These are phyloP conservation scores for Umbelopsis sp. DNA, from an alignment of 371 early-diverging fungal genomes.

Conservation along the genomic window DNA sequence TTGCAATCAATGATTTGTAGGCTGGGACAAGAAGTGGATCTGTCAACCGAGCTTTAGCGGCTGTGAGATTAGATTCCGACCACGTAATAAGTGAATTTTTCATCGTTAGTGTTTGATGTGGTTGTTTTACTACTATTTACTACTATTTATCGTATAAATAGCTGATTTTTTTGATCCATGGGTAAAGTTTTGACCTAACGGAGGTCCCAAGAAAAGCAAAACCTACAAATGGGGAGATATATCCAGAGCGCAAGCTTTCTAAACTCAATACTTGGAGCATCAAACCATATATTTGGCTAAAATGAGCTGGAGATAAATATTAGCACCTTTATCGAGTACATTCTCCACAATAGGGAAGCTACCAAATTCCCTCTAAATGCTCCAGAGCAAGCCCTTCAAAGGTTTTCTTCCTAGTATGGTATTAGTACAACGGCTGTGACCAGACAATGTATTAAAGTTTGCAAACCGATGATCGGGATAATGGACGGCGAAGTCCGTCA, in stretches of 20 bases:
- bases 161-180: neutral
- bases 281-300: neutral
- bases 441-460: neutral
- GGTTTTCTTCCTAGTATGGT: neutral
- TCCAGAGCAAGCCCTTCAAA: neutral
- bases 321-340: neutral
- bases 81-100: conserved; percentile 3
- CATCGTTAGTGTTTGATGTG: neutral
- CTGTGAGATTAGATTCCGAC: neutral
- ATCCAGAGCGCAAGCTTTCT: neutral
- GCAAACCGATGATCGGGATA: no score
- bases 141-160: neutral
- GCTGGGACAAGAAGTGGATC: neutral
- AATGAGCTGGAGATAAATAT: neutral
- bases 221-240: neutral
- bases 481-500: no score
- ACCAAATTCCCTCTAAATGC: neutral
- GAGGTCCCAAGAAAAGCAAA: neutral
- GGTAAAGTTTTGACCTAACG: neutral
- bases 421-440: neutral
- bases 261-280: neutral
- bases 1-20: conserved; percentile 1
- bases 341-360: conserved; percentile 2
- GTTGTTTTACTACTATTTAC: neutral
- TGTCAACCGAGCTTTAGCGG: conserved; percentile 5